Evolutionary conservation across 331 rosid species (phyloP).

Genomic region (Ulmus americana): DNA sequence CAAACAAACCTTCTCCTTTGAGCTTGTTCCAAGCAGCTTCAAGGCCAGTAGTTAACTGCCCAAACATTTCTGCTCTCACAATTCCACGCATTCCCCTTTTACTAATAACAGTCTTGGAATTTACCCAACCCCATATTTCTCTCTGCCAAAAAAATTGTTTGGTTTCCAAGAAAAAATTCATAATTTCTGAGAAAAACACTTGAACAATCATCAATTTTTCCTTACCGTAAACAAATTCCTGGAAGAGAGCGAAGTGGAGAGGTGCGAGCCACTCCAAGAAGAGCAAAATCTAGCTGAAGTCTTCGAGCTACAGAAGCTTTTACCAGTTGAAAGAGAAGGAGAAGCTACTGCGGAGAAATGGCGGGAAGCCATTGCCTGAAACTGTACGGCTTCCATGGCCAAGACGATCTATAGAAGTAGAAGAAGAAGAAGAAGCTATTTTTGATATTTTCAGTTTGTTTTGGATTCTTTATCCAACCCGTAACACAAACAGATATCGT

Average conservation of each 20-base stretch:
- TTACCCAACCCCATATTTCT: slow-evolving; percentile 82
- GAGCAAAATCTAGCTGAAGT: slow-evolving; percentile 38
- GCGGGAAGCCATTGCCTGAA: slow-evolving; percentile 58
- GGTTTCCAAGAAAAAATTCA: background rate
- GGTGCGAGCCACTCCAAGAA: slow-evolving; percentile 33
- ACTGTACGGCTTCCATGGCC: slow-evolving; percentile 68
- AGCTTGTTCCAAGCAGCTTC: slow-evolving; percentile 97
- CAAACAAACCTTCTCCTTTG: slow-evolving; percentile 79
- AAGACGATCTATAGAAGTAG: background rate
- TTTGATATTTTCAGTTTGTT: too few relatives aligned
- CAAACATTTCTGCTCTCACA: slow-evolving; percentile 93
- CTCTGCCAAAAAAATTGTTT: slow-evolving; percentile 34
- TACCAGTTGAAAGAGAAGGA: slow-evolving; percentile 31
- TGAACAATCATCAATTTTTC: background rate
- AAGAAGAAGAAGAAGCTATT: too few relatives aligned
- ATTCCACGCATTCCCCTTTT: slow-evolving; percentile 43
- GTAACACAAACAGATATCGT: too few relatives aligned
- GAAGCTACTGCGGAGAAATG: slow-evolving; percentile 47
- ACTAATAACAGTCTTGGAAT: slow-evolving; percentile 39
- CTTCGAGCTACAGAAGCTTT: slow-evolving; percentile 25
- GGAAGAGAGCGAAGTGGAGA: slow-evolving; percentile 45
- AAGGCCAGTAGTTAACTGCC: slow-evolving; percentile 83
- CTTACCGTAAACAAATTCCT: slow-evolving; percentile 70
- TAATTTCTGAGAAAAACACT: background rate
- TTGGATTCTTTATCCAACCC: too few relatives aligned